Conservation (phyloP, 2,329 filamentous ascomycete species). For the Colletotrichum liriopes region DNA sequence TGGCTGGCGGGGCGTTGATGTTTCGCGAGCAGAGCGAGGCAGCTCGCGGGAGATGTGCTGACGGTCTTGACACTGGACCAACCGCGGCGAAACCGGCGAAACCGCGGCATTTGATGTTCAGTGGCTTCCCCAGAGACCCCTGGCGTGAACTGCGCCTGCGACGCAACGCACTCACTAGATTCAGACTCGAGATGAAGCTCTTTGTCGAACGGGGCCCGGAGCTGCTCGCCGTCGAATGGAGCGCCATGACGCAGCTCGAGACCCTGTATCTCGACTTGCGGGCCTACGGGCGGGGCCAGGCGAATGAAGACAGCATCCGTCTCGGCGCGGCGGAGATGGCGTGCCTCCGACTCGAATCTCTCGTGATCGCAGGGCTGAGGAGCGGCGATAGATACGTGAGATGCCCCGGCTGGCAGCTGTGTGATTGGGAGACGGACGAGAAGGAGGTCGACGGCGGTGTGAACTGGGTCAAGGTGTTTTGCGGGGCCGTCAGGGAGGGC, state of each 20-base stretch:
- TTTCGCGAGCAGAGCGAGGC: not conserved
- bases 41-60: not conserved
- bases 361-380: slow-evolving; percentile 32
- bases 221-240: slow-evolving; percentile 22
- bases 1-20: slow-evolving; percentile 27
- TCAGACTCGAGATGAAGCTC: slow-evolving; percentile 20
- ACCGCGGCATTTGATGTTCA: slow-evolving; percentile 34
- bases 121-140: slow-evolving; percentile 18
- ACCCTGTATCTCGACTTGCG: slow-evolving; percentile 39
- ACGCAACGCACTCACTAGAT: slow-evolving; percentile 1
- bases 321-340: slow-evolving; percentile 29
- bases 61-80: not conserved
- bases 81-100: not conserved
- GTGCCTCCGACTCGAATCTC: slow-evolving; percentile 25
- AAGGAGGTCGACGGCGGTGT: slow-evolving; percentile 16
- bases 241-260: slow-evolving; percentile 31
- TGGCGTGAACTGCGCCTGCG: slow-evolving; percentile 23
- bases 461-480: slow-evolving; percentile 41
- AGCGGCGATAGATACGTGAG: not conserved
- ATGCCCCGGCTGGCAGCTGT: not conserved
- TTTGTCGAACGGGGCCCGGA: slow-evolving; percentile 14
- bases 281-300: slow-evolving; percentile 7
- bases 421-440: slow-evolving; percentile 28
- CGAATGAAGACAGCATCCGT: slow-evolving; percentile 16
- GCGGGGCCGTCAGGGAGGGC: slow-evolving; percentile 31